These are phyloP conservation scores for Alternaria atra DNA, from an alignment of 2,329 filamentous ascomycete species.

Conservation along the genomic window DNA sequence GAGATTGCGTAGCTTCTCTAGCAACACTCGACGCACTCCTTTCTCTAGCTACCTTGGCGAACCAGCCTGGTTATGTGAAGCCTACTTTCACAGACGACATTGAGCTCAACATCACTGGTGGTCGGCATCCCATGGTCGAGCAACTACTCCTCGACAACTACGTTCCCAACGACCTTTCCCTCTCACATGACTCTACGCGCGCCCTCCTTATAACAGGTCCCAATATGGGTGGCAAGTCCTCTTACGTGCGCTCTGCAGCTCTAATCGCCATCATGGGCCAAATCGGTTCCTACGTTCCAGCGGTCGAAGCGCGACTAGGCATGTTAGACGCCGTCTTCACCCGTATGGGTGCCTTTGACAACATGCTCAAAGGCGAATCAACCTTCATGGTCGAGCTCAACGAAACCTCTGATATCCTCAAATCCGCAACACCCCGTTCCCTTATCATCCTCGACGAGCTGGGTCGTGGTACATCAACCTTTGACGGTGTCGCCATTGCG, in stretches of 20 bases:
- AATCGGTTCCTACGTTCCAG: slow-evolving; percentile 92
- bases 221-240: slow-evolving; percentile 99
- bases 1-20: slow-evolving; percentile 86
- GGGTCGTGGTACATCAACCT: slow-evolving; percentile 90
- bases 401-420: slow-evolving; percentile 90
- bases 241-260: slow-evolving; percentile 91
- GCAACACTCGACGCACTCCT: slow-evolving; percentile 89
- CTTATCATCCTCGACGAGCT: slow-evolving; percentile 95
- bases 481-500: slow-evolving; percentile 95
- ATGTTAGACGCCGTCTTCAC: slow-evolving; percentile 93
- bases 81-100: slow-evolving; percentile 73
- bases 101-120: slow-evolving; percentile 74
- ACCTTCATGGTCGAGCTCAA: slow-evolving; percentile 99
- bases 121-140: slow-evolving; percentile 95
- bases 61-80: slow-evolving; percentile 86
- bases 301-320: slow-evolving; percentile 75
- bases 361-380: slow-evolving; percentile 91
- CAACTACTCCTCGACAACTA: slow-evolving; percentile 85
- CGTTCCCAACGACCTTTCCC: slow-evolving; percentile 85
- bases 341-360: slow-evolving; percentile 94
- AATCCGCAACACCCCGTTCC: slow-evolving; percentile 82
- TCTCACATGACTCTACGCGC: slow-evolving; percentile 66
- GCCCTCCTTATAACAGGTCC: slow-evolving; percentile 93
- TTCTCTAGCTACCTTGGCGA: slow-evolving; percentile 83
- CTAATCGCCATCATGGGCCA: slow-evolving; percentile 94